Base-by-base conservation (phyloP, 805 yeast species). In the Brettanomyces bruxellensis region DNA sequence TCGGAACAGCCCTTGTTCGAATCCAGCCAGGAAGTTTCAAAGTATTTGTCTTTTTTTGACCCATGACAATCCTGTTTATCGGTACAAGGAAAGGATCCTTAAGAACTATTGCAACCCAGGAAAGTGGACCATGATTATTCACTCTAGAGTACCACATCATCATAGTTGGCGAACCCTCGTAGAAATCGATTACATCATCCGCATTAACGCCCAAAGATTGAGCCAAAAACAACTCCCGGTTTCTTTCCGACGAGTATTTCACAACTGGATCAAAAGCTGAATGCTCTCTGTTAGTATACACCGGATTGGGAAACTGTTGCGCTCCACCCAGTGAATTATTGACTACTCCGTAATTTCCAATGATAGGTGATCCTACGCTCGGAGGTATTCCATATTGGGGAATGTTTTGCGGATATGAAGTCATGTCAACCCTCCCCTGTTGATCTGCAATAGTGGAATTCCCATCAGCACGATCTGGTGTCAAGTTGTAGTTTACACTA, bases 101-200 rank as follows among this genome's bases (percentile, higher is more conserved):
- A 46, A 69, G 67, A 45, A 78, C 58, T 25, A 73, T 47, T 0
- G 82, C 60, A 4, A 72, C 51, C 72, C 79, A 72, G 1, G 80
- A 59, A 34, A 76, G 65, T 0, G 83, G 78, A 1, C 83, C 84
- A 57, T 69, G 72, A 52, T 71, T 70, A 48, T 68, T 66, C 32
- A 71, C 59, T 39, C 76, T 59, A 3, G 70, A 61, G 43, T 66
- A 69, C 25, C 65, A 66, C 14, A 67, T 49, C 44, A 69, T 59
- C 46, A 75, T 64, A 0, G 83, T 72, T 3, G 68, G 51, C 51
- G 66, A 67, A 2, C 73, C 75, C 1, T 59, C 60, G 49, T 67
- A 71, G 34, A 76, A 62, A 45, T 72, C 66, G 5, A 78, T 61
- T 1, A 48, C 47, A 11, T 71, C 78, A 22, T 66, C 57, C 0